These are phyloP conservation scores for Elsinoe australis DNA, from an alignment of 2,329 filamentous ascomycete species.

Conservation along the genomic window DNA sequence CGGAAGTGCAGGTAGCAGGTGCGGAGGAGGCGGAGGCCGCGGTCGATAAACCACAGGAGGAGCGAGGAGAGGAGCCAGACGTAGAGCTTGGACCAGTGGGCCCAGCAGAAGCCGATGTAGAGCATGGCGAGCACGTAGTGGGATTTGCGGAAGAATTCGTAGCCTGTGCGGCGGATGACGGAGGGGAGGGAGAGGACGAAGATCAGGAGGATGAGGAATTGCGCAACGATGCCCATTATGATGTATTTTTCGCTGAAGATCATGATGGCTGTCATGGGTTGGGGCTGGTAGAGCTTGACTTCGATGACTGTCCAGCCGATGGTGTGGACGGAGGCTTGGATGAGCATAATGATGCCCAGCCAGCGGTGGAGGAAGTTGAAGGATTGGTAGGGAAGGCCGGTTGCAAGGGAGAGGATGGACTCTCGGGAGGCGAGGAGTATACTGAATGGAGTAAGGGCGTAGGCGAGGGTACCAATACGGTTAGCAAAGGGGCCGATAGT, in stretches of 20 bases:
- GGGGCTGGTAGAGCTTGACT: slow-evolving; percentile 60
- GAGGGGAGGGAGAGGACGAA: slow-evolving; percentile 52
- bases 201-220: slow-evolving; percentile 55
- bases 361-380: slow-evolving; percentile 74
- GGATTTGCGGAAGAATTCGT: slow-evolving; percentile 68
- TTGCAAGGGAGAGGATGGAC: slow-evolving; percentile 60
- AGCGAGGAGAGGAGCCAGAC: slow-evolving; percentile 63
- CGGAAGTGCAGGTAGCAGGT: slow-evolving; percentile 56
- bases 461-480: slow-evolving; percentile 62
- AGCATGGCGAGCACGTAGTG: slow-evolving; percentile 67
- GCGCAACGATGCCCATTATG: slow-evolving; percentile 64
- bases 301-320: slow-evolving; percentile 64
- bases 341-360: slow-evolving; percentile 64
- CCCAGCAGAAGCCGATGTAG: slow-evolving; percentile 69
- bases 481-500: slow-evolving; percentile 61
- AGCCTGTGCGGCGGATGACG: slow-evolving; percentile 59
- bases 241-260: slow-evolving; percentile 62
- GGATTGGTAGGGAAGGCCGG: slow-evolving; percentile 65
- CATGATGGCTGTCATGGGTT: slow-evolving; percentile 50
- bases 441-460: slow-evolving; percentile 64
- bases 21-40: slow-evolving; percentile 51
- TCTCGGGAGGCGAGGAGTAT: slow-evolving; percentile 61
- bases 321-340: slow-evolving; percentile 61
- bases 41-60: slow-evolving; percentile 58
- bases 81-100: slow-evolving; percentile 60